Base-by-base conservation (phyloP, 371 early-diverging fungal genomes). In the Mycotypha africana region DNA sequence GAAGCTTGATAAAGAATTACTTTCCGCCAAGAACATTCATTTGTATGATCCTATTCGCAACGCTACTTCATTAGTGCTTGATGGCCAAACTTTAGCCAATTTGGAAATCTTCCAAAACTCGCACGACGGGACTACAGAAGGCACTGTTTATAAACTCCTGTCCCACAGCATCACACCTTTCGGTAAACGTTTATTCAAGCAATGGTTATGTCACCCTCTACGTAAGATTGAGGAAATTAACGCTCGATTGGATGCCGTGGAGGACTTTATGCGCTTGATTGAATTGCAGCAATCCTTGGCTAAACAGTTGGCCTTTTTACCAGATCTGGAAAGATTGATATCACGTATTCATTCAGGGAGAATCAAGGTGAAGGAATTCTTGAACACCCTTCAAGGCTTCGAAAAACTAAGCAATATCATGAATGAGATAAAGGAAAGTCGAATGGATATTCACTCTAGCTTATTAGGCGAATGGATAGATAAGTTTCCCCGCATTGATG, bases 141-240 rank as follows among this genome's bases (percentile, higher is more conserved):
- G 97, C 8, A 93, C 95, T 0, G 78, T 99, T 3, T 87, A 94
- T 56, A 72, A 88, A 37, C 66, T 94, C 19, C 60, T 99, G 6
- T 88, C 93, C 56, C 88, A 88, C 42, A 89, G 92, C 43, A 66
- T 78, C 7, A 92, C 96, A 6, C 86, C 96, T 2, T 90, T 90
- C 64, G 99, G 97, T 7, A 89, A 92, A 47, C 86, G 95, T 0
- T 56, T 88, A 28, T 85, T 97, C 54, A 71, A 79, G 21, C 79
- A 81, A 25, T 99, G 98, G 98, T 49, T 95, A 3, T 94, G 97
- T 53, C 93, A 97, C 60, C 99, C 99, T 3, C 65, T 98, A 21
- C 70, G 85, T 5, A 67, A 79, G 4, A 53, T 78, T 8, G 46
- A 59, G 0, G 85, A 78, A 3, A 99, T 99, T 49, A 81, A 89